Percentiles rank a stretch among this genome's conserved stretches.
phyloP scores from a whole-genome alignment of 2,329 filamentous ascomycete species.

The Hirsutella minnesotensis region DNA sequence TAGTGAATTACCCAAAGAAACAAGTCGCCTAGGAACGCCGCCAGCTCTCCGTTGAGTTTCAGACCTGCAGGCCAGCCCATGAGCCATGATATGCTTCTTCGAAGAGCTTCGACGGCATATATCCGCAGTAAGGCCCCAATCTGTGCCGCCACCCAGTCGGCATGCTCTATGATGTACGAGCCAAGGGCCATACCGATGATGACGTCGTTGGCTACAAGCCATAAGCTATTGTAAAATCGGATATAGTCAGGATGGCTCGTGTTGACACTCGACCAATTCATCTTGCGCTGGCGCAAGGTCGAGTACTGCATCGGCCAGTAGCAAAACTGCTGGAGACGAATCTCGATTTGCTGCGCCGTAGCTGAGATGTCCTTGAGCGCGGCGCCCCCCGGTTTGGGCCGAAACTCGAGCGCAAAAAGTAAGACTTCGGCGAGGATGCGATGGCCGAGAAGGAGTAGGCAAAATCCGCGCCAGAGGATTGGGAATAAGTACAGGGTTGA shows the following conservation, averaged over 20 bases:
- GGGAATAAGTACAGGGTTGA: constrained; percentile 70
- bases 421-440: constrained; percentile 71
- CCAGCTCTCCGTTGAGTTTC: constrained; percentile 89
- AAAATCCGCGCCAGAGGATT: constrained; percentile 58
- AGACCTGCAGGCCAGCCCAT: constrained; percentile 92
- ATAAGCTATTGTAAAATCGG: constrained; percentile 95
- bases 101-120: constrained; percentile 82
- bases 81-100: constrained; percentile 84
- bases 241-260: constrained; percentile 97
- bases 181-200: constrained; percentile 96
- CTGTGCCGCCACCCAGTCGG: constrained; percentile 67
- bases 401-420: constrained; percentile 73
- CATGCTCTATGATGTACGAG: constrained; percentile 94
- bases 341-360: constrained; percentile 94
- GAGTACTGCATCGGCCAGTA: constrained; percentile 98
- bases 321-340: constrained; percentile 92
- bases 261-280: constrained; percentile 91
- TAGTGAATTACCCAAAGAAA: constrained; percentile 99
- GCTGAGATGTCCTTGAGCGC: constrained; percentile 93
- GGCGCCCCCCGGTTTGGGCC: constrained; percentile 61
- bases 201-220: constrained; percentile 96
- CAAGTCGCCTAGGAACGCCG: constrained; percentile 84
- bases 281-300: constrained; percentile 77
- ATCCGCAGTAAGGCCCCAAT: constrained; percentile 64
- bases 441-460: constrained; percentile 69